These are phyloP conservation scores for Paramecium biaurelia DNA, from an alignment of 73 alveolate genomes.

Conservation along the genomic window DNA sequence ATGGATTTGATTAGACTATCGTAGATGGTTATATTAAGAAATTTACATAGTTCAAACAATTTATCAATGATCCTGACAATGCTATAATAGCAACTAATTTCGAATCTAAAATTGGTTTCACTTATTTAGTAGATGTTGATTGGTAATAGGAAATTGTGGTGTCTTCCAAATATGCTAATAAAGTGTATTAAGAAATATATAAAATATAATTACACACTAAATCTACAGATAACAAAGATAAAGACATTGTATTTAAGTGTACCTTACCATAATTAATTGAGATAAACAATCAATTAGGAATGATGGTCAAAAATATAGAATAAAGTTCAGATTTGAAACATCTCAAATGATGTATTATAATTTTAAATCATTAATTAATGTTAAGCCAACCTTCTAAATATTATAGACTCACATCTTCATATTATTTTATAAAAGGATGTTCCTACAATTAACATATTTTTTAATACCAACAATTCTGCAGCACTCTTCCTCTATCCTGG, in stretches of 20 bases:
- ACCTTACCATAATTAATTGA: slow-evolving; percentile 27
- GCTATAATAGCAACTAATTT: not conserved
- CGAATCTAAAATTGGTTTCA: slow-evolving; percentile 10
- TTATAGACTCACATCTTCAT: slow-evolving; percentile 13
- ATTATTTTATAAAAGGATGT: not conserved
- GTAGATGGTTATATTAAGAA: slow-evolving; percentile 27
- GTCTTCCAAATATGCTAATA: slow-evolving; percentile 27
- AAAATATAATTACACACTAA: slow-evolving; percentile 9
- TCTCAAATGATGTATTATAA: not conserved
- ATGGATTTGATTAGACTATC: not conserved
- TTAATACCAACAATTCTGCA: not conserved
- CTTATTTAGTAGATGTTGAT: not conserved
- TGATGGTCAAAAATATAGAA: slow-evolving; percentile 29
- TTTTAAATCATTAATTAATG: not conserved
- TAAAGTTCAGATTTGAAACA: not conserved
- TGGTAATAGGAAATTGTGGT: slow-evolving; percentile 37
- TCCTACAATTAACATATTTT: not conserved
- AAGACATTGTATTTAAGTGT: not conserved
- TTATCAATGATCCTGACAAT: not conserved
- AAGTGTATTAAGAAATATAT: slow-evolving; percentile 40
- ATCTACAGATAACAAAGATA: not conserved
- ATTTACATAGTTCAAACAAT: not conserved
- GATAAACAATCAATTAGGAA: slow-evolving; percentile 22
- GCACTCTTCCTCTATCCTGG: not conserved
- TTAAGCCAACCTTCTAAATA: slow-evolving; percentile 5